Evolutionary conservation across 225 moss, liverwort and hornwort genomes (phyloP), one percentile per base, ranked within the genome.

Genomic region (Climacium dendroides): DNA sequence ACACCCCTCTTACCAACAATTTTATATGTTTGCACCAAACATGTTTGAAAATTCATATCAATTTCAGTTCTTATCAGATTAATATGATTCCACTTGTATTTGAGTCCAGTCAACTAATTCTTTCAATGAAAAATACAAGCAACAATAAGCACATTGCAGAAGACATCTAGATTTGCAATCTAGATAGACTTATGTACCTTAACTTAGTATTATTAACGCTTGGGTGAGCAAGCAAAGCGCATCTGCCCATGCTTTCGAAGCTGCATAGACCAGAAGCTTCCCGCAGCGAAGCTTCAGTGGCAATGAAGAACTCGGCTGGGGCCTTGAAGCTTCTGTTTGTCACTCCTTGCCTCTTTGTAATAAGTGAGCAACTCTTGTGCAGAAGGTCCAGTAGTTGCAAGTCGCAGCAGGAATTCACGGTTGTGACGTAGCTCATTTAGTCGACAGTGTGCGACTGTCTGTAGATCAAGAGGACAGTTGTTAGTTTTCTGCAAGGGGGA

Each of bases 1-100:
- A 66, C 20, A n/a, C 11, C 1, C 11, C 19, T 10, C 2, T 9
- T 20, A n/a, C 0, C 4, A 0, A 66, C 0, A 4, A 0, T 66
- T 66, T 66, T 20, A 66, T 20, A 11, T 22, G 11, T 37, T 67
- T 67, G 37, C 7, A 67, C 37, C 22, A 67, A 37, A 22, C 0
- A 0, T n/a, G 1, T 66, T 66, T 66, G n/a, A 37, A 66, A 66
- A 66, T n/a, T 66, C 22, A 37, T 12, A 67, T 67, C 6, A n/a
- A 66, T 22, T 22, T 67, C 4, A 37, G 0, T 37, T 22, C 12
- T 22, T 22, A 12, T 67, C 0, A 0, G 2, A 37, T 22, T 37
- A 37, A 4, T 13, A 37, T 7, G 13, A 22, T n/a, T 37, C 22
- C 13, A 37, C 37, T 69, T 39, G 34, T 18, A 64, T 64, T 37